Conservation (phyloP, 805 yeast genomes). For the Sugiyamaella marilandica region DNA sequence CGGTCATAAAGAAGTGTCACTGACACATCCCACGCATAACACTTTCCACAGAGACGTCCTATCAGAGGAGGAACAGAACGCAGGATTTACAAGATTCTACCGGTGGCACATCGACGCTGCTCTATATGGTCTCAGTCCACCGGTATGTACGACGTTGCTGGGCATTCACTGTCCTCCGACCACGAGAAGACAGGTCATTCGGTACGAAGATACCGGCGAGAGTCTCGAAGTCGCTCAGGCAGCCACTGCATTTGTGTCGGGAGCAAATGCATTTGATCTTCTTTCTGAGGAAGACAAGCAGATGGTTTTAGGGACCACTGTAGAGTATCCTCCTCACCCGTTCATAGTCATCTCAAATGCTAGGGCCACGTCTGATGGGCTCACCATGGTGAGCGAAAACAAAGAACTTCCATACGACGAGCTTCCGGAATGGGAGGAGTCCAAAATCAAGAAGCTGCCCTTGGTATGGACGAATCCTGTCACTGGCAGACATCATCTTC, state of each 20-base stretch:
- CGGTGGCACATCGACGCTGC: slow-evolving; percentile 96
- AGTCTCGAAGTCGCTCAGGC: slow-evolving; percentile 68
- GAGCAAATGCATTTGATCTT: slow-evolving; percentile 68
- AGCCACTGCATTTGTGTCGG: slow-evolving; percentile 84
- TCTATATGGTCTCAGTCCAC: slow-evolving; percentile 78
- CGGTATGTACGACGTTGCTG: slow-evolving; percentile 75
- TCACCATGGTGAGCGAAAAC: slow-evolving; percentile 78
- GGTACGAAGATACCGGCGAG: slow-evolving; percentile 64
- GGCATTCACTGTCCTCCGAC: slow-evolving; percentile 77
- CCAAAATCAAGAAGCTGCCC: slow-evolving; percentile 72
- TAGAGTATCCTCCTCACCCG: slow-evolving; percentile 89
- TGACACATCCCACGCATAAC: slow-evolving; percentile 82
- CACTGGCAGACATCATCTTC: slow-evolving; percentile 76
- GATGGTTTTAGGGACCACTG: slow-evolving; percentile 70
- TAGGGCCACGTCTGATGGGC: slow-evolving; percentile 77
- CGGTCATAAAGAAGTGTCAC: slow-evolving; percentile 50
- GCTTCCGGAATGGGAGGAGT: slow-evolving; percentile 78
- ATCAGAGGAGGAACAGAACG: slow-evolving; percentile 54
- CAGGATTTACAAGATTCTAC: slow-evolving; percentile 72
- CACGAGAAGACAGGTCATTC: slow-evolving; percentile 49
- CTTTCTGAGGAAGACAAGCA: slow-evolving; percentile 67
- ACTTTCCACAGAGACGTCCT: slow-evolving; percentile 70
- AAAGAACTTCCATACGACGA: slow-evolving; percentile 62
- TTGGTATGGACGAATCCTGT: slow-evolving; percentile 91
- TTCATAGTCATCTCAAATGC: slow-evolving; percentile 80